Base-by-base conservation (phyloP, 805 yeast species). In the Clavispora fructus region DNA sequence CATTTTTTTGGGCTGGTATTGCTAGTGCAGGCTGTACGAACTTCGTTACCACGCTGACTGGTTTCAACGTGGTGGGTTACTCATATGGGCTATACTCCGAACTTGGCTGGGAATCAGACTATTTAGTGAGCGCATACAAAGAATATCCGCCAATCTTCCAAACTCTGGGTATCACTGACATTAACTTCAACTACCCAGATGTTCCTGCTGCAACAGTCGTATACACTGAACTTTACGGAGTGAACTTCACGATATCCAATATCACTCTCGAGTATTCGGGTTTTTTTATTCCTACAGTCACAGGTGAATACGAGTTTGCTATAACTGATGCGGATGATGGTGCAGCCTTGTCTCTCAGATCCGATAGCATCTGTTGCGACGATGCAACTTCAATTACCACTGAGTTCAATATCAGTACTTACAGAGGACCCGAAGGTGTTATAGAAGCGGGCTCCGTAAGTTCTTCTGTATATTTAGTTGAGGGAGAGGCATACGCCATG, bases 161-260 rank as follows among this genome's bases (percentile, higher is more conserved):
- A 5, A 19, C 23, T 19, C 23, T 19, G 23, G 23, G 23, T 19
- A 19, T 19, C 23, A 19, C 23, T 19, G 23, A 19, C 23, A 19
- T 19, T 19, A 19, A 19, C 23, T 19, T 19, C 23, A 19, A 19
- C 23, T 19, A 19, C 23, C 23, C 23, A 3, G 23, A 3, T 19
- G 5, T 19, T 19, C 23, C 23, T 19, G 23, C 23, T 19, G 23
- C 23, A 5, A 19, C 23, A 19, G 23, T 19, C 5, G 23, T 4
- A 19, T 3, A 19, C 5, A 19, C 5, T 19, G 5, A 3, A 4
- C 23, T 19, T 19, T 19, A 19, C 5, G 23, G 23, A 19, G 23
- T 19, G 23, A 19, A 19, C 23, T 19, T 19, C 23, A 19, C 23
- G 23, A 67, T 43, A 47, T 29, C 32, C 13, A 29, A 29, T 12